Percentiles rank a stretch among this genome's conserved stretches.
Evolutionary conservation across 106 monocot genomes (phyloP).

Genomic region (Dioscorea dumetorum): DNA sequence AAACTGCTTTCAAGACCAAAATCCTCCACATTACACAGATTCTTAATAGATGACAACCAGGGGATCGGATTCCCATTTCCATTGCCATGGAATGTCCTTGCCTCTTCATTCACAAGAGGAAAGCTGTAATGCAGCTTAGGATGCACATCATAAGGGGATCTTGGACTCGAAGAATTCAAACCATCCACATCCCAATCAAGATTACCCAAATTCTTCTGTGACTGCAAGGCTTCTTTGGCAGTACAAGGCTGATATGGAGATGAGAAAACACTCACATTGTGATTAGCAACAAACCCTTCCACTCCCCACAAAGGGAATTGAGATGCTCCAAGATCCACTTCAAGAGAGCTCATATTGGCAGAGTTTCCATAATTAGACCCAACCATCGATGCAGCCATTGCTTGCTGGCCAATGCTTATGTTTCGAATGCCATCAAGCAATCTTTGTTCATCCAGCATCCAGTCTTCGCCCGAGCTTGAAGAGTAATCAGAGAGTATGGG

Average conservation of each 20-base stretch:
- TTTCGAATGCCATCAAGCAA: not conserved
- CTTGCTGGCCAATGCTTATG: not conserved
- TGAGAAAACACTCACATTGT: not conserved
- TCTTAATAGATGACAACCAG: not conserved
- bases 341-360: not conserved
- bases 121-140: slow-evolving; percentile 2
- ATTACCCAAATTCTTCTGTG: not conserved
- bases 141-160: not conserved
- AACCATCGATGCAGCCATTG: not conserved
- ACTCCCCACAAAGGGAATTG: not conserved
- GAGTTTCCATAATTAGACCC: not conserved
- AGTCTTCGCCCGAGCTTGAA: not conserved
- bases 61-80: too few relatives aligned
- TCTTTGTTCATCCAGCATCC: not conserved
- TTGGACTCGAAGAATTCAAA: too few relatives aligned
- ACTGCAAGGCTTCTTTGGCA: not conserved
- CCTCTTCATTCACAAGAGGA: not conserved
- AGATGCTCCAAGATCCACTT: not conserved
- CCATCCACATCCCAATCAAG: not conserved
- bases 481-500: not conserved
- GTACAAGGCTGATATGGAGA: not conserved
- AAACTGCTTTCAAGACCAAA: slow-evolving; percentile 21
- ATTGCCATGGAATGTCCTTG: not conserved
- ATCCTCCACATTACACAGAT: slow-evolving; percentile 12
- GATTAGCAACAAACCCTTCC: not conserved